Evolutionary conservation across 306 rosid species (phyloP).

Genomic region (Geum urbanum): DNA sequence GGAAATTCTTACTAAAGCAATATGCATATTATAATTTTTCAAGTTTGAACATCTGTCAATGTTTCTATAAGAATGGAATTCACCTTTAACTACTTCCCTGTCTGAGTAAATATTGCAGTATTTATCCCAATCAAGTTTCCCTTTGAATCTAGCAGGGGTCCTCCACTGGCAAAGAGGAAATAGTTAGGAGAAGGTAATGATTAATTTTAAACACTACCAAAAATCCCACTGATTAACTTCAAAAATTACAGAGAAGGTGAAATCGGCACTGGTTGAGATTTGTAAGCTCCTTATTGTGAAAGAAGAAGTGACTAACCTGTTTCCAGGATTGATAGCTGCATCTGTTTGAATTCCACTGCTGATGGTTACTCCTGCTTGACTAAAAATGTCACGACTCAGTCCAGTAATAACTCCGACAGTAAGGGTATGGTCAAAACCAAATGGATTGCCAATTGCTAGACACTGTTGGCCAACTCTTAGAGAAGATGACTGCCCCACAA

Average conservation of each 20-base stretch:
- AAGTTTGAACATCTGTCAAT: constrained; percentile 13
- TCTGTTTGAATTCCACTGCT: constrained; percentile 97
- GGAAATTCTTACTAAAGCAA: neutral
- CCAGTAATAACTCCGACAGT: constrained; percentile 96
- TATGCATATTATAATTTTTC: constrained; percentile 10
- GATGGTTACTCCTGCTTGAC: constrained; percentile 92
- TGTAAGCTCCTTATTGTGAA: neutral
- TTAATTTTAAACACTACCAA: neutral
- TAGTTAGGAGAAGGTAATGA: constrained; percentile 18
- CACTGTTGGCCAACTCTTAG: constrained; percentile 92
- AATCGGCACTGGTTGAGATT: neutral
- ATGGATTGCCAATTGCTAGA: constrained; percentile 97
- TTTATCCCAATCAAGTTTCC: constrained; percentile 89
- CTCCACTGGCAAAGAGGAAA: constrained; percentile 62
- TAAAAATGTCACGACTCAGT: constrained; percentile 76
- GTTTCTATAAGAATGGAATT: constrained; percentile 3
- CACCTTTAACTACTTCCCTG: constrained; percentile 40
- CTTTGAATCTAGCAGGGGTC: constrained; percentile 84
- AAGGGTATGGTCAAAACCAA: constrained; percentile 96
- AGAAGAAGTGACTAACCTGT: constrained; percentile 48
- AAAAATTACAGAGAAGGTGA: neutral
- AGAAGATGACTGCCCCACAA: constrained; percentile 66
- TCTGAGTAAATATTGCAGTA: constrained; percentile 91
- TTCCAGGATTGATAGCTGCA: constrained; percentile 96
- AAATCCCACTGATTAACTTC: constrained; percentile 8